Evolutionary conservation across 345 rosid genomes (phyloP).

Genomic region (Raphanus sativus): DNA sequence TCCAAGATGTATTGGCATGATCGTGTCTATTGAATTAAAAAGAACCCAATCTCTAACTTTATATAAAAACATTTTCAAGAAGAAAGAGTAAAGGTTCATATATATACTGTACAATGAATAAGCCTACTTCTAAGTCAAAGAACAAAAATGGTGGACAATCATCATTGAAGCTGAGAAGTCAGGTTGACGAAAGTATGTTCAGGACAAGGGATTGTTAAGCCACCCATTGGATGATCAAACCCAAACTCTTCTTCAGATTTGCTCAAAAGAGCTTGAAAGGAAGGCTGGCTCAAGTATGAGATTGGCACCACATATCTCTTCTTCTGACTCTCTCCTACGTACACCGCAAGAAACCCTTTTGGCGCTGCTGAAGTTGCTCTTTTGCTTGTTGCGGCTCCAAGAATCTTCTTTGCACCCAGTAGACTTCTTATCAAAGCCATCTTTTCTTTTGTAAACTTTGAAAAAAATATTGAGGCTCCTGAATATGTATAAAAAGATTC

Average conservation of each 20-base stretch:
- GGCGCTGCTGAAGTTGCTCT: conserved; percentile 10
- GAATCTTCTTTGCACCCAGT: conserved; percentile 11
- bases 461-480: no score
- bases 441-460: not conserved
- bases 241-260: conserved; percentile 56
- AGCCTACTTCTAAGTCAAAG: not conserved
- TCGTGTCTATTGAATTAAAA: no score
- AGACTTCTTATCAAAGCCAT: conserved; percentile 27
- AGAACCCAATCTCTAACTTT: no score
- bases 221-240: conserved; percentile 51
- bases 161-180: conserved; percentile 35
- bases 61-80: no score
- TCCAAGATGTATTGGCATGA: no score
- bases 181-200: conserved; percentile 45
- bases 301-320: conserved; percentile 52
- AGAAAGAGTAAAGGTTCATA: no score
- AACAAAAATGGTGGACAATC: not conserved
- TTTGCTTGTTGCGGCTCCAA: conserved; percentile 19
- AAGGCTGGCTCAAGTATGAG: conserved; percentile 44
- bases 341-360: conserved; percentile 49
- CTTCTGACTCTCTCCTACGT: conserved; percentile 41
- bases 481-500: no score
- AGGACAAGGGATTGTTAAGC: conserved; percentile 50
- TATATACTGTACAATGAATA: conserved; percentile 21
- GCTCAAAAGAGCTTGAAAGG: conserved; percentile 44